Percentiles rank a stretch among this genome's conserved stretches.
Conservation (phyloP, 257 asterid species). For the Parsonsia alboflavescens region DNA sequence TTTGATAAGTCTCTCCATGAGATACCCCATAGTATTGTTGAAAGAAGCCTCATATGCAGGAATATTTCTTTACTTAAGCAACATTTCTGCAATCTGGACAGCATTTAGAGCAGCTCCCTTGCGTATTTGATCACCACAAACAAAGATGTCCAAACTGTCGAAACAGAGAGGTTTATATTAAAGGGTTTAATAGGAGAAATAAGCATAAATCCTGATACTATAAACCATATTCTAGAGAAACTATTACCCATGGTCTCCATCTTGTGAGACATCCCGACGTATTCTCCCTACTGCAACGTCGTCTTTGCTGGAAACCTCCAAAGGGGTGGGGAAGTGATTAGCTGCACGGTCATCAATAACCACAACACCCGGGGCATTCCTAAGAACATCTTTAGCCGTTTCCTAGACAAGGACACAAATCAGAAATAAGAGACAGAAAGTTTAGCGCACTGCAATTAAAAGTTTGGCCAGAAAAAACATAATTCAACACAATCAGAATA, state of each 20-base stretch:
- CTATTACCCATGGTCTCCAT: constrained; percentile 77
- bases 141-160: constrained; percentile 82
- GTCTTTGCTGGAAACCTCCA: constrained; percentile 77
- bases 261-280: constrained; percentile 80
- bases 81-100: constrained; percentile 76
- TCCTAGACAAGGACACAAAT: background rate
- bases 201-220: background rate
- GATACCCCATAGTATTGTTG: background rate
- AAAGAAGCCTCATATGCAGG: background rate
- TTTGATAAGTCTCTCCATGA: background rate
- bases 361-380: constrained; percentile 70
- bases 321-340: constrained; percentile 82
- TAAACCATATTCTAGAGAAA: background rate
- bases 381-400: constrained; percentile 65
- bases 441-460: background rate
- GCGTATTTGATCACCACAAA: constrained; percentile 97
- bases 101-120: constrained; percentile 96
- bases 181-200: background rate
- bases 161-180: background rate
- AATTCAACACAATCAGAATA: background rate
- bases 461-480: background rate
- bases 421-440: too few species aligned
- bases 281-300: constrained; percentile 94
- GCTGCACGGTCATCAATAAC: constrained; percentile 78
- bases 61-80: constrained; percentile 36